phyloP scores from a whole-genome alignment of 1,284 basidiomycete species.

The Microbotryum intermedium region DNA sequence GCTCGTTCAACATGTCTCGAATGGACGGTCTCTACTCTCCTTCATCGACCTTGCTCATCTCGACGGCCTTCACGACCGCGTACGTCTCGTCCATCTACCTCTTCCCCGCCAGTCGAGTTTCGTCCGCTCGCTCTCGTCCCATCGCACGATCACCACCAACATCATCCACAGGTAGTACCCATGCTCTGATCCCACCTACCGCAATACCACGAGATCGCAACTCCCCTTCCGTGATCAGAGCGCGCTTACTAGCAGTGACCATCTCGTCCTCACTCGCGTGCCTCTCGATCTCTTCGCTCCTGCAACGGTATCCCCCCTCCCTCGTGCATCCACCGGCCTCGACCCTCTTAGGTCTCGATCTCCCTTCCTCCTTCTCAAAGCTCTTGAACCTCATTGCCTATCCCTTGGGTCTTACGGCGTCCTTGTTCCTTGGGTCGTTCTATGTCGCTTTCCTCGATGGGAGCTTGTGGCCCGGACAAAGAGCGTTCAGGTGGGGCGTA shows the following conservation, averaged over 20 bases:
- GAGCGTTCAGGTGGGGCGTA: constrained; percentile 47
- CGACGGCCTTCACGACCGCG: constrained; percentile 8
- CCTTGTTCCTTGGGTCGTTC: constrained; percentile 76
- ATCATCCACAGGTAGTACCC: not conserved
- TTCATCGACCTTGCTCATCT: constrained; percentile 3
- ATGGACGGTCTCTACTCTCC: not conserved
- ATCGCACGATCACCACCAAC: not conserved
- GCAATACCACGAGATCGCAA: constrained; percentile 52
- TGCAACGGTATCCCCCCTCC: constrained; percentile 6
- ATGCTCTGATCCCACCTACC: not conserved
- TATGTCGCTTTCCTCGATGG: constrained; percentile 53
- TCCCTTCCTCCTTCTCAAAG: constrained; percentile 6
- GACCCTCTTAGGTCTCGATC: constrained; percentile 33
- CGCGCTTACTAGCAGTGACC: constrained; percentile 54
- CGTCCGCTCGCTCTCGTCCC: not conserved
- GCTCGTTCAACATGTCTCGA: not conserved
- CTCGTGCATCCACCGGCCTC: constrained; percentile 30
- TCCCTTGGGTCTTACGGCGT: constrained; percentile 50
- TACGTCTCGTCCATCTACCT: constrained; percentile 26
- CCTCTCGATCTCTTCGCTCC: constrained; percentile 47
- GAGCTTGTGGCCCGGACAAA: constrained; percentile 54
- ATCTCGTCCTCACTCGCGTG: constrained; percentile 45
- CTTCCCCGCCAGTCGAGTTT: constrained; percentile 18
- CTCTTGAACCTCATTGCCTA: constrained; percentile 12
- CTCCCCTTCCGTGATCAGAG: constrained; percentile 62